Base-by-base conservation (phyloP, 441 rosid genomes). In the Caryocar brasiliense region DNA sequence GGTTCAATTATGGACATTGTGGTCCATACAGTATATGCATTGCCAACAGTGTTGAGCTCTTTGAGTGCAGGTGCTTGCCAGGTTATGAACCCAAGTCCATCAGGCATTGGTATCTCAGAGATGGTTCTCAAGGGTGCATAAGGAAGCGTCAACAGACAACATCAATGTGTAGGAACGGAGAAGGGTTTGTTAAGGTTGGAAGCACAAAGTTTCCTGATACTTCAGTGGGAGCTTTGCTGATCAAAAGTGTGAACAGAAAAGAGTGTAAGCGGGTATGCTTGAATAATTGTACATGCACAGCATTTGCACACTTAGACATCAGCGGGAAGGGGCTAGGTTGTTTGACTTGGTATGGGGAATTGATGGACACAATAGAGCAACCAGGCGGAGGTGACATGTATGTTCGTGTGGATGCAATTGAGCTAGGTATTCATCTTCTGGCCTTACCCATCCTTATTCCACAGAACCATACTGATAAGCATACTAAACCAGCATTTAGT, bases 41-140 rank as follows among this genome's bases (percentile, higher is more conserved):
- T 12, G 13, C 26, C 0, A 4, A 12, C 19, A 6, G 26, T 13
- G 26, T 0, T 0, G 5, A 8, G 11, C 1, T 0, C 10, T 66
- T 63, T 7, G 54, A 21, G 37, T 75, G 75, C 40, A 8, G 50
- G 7, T 76, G 75, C 48, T 51, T 69, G 28, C 53, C 68, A 4
- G 66, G 68, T 6, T 68, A 45, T 21, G 58, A 57, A 36, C 66
- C 66, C 12, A 50, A 20, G 14, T 33, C 36, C 4, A 23, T 11
- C 0, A 35, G 12, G 0, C 24, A 43, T 1, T 43, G 52, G 65
- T 1, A 13, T 46, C 3, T 33, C 5, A 10, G 29, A 4, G 71
- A 67, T 24, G 39, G 50, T 17, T 29, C 50, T 26, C 27, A 47
- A 12, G 72, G 75, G 1, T 72, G 81, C 23, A 24, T 29, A 5